Evolutionary conservation across 1,139 yeast genomes (phyloP).

Genomic region (Kodamaea sp.): DNA sequence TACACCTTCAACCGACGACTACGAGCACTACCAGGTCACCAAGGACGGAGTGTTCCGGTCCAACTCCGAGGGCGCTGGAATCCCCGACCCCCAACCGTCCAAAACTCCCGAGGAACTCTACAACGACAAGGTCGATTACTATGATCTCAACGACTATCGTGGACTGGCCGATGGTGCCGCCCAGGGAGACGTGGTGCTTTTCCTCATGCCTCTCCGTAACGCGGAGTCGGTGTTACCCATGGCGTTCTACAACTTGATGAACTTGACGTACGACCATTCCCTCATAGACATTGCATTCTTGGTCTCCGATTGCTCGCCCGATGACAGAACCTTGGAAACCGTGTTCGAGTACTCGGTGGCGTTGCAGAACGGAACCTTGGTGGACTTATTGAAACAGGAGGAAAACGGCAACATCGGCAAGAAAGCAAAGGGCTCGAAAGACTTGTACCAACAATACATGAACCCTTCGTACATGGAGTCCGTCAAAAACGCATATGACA

Average conservation of each 20-base stretch:
- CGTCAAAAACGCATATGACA: constrained; percentile 57
- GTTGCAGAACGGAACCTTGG: constrained; percentile 69
- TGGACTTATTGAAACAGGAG: constrained; percentile 46
- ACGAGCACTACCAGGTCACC: constrained; percentile 38
- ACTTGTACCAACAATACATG: constrained; percentile 70
- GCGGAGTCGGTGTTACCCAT: constrained; percentile 80
- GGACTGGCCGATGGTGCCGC: constrained; percentile 56
- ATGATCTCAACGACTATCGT: constrained; percentile 58
- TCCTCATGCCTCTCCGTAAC: constrained; percentile 78
- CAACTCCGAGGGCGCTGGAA: constrained; percentile 2
- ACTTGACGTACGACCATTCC: constrained; percentile 79
- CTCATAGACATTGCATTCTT: constrained; percentile 81
- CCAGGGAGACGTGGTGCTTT: constrained; percentile 65
- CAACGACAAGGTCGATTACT: constrained; percentile 50
- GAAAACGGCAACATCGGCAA: constrained; percentile 33
- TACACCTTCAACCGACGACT: constrained; percentile 13
- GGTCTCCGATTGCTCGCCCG: constrained; percentile 80
- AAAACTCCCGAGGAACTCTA: constrained; percentile 22
- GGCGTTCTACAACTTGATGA: constrained; percentile 84
- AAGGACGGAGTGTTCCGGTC: constrained; percentile 33
- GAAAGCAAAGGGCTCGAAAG: constrained; percentile 51
- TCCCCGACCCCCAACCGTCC: constrained; percentile 2
- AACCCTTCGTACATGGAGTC: constrained; percentile 60
- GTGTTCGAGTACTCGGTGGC: constrained; percentile 66
- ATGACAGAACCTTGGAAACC: constrained; percentile 70